Evolutionary conservation across 768 basidiomycete genomes (phyloP), one percentile per base, ranked within the genome.

Genomic region (Pleurotus tuber-regium): DNA sequence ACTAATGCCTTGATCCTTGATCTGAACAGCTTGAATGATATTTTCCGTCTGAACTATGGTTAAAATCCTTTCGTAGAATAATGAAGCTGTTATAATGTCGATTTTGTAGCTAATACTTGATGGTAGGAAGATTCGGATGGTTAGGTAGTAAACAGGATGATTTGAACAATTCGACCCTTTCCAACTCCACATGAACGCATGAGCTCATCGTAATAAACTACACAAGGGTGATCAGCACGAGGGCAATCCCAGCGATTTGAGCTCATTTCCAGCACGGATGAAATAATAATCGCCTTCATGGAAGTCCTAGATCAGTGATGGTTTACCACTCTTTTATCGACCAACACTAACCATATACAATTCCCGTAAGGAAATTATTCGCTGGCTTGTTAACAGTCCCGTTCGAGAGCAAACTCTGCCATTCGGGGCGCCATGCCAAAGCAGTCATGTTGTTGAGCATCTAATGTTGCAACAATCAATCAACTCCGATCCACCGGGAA

Each of bases 21-120:
- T n/a, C n/a, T n/a, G n/a, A n/a, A n/a, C 57, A 92, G 90, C 50
- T 73, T 78, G 63, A 96, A 96, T 68, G 91, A 95, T 66, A 84
- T 95, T 54, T 95, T 97, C 89, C 88, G 91, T 56, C 85, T 93
- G 69, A 91, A 91, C 73, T 80, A 83, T 63, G 87, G 82, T 58
- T 74, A 64, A 64, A 67, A 9, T 9, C n/a, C n/a, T n/a, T n/a
- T n/a, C n/a, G n/a, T n/a, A n/a, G n/a, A n/a, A n/a, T n/a, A n/a
- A n/a, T n/a, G n/a, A n/a, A n/a, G n/a, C n/a, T n/a, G n/a, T n/a
- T n/a, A n/a, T n/a, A n/a, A n/a, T n/a, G n/a, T n/a, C n/a, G n/a
- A n/a, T n/a, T n/a, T n/a, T n/a, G n/a, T n/a, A n/a, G n/a, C n/a
- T n/a, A n/a, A n/a, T n/a, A n/a, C n/a, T n/a, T n/a, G n/a, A n/a